These are phyloP conservation scores for Kitagawia praeruptora DNA, from an alignment of 129 eudicot species.

Conservation along the genomic window DNA sequence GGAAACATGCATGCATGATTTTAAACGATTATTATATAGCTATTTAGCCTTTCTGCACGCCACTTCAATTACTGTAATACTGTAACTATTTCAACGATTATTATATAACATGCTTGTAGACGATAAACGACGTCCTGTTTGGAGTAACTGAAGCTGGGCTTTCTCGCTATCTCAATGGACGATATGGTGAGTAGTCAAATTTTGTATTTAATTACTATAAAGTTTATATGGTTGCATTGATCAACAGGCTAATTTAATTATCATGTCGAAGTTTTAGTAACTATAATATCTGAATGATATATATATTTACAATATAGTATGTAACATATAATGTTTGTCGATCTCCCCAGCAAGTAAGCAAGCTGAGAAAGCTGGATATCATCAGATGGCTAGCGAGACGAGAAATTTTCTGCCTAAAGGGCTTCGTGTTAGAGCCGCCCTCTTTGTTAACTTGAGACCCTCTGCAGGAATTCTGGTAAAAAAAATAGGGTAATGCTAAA, in stretches of 20 bases:
- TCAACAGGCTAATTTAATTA: too few species aligned
- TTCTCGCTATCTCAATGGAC: not conserved
- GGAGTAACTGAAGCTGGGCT: slow-evolving; percentile 11
- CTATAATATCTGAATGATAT: too few species aligned
- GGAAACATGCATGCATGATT: not conserved
- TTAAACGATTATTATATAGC: too few species aligned
- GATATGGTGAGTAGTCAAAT: not conserved
- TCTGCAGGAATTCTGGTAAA: slow-evolving; percentile 8
- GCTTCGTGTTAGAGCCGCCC: slow-evolving; percentile 2
- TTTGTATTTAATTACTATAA: too few species aligned
- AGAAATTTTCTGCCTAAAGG: slow-evolving; percentile 1
- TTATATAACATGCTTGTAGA: not conserved
- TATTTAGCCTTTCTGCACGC: not conserved
- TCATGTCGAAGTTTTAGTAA: not conserved
- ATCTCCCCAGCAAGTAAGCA: not conserved
- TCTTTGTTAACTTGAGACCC: not conserved
- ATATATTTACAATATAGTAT: too few species aligned
- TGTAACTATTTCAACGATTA: not conserved
- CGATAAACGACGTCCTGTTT: slow-evolving; percentile 1
- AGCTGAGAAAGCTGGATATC: not conserved
- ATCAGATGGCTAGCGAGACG: not conserved
- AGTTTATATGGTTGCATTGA: too few species aligned
- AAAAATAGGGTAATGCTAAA: too few species aligned
- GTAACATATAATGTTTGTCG: not conserved
- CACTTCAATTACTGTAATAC: not conserved